phyloP scores from a whole-genome alignment of 768 basidiomycete species.

The Hygrophorus pudorinus region DNA sequence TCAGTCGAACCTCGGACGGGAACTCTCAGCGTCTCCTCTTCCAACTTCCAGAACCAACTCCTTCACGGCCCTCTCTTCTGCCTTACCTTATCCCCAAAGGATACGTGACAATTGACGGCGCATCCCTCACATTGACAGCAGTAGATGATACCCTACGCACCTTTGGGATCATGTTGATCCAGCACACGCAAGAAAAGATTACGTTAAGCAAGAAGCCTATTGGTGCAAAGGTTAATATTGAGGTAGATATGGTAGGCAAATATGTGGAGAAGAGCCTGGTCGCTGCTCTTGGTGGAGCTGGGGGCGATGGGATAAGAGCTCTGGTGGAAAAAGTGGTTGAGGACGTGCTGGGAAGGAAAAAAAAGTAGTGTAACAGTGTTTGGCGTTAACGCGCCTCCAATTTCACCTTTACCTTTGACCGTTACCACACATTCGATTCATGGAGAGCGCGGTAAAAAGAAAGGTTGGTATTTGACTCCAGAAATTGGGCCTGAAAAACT shows the following conservation, averaged over 20 bases:
- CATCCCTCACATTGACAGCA: slow-evolving; percentile 82
- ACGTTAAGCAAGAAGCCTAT: slow-evolving; percentile 64
- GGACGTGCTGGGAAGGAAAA: slow-evolving; percentile 1
- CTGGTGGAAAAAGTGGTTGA: slow-evolving; percentile 35
- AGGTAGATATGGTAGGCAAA: slow-evolving; percentile 93
- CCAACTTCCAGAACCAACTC: slow-evolving; percentile 54
- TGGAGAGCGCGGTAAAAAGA: slow-evolving; percentile 33
- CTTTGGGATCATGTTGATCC: slow-evolving; percentile 92
- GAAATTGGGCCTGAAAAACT: slow-evolving; percentile 7
- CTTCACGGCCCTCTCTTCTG: slow-evolving; percentile 51
- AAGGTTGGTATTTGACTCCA: slow-evolving; percentile 26
- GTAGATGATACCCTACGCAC: slow-evolving; percentile 53
- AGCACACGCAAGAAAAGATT: slow-evolving; percentile 85
- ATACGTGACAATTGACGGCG: slow-evolving; percentile 89
- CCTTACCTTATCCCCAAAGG: slow-evolving; percentile 89
- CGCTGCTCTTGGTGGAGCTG: slow-evolving; percentile 52
- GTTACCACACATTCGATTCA: slow-evolving; percentile 10
- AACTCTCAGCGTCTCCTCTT: slow-evolving; percentile 84
- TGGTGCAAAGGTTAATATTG: slow-evolving; percentile 85
- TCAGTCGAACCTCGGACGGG: slow-evolving; percentile 60
- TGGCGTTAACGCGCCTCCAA: too few species aligned
- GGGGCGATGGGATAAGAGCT: slow-evolving; percentile 33
- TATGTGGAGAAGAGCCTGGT: slow-evolving; percentile 79
- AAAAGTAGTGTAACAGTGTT: background rate
- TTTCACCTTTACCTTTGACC: background rate